Evolutionary conservation across 345 rosid genomes (phyloP), one percentile per base, ranked within the genome.

Genomic region (Hibiscus mutabilis): DNA sequence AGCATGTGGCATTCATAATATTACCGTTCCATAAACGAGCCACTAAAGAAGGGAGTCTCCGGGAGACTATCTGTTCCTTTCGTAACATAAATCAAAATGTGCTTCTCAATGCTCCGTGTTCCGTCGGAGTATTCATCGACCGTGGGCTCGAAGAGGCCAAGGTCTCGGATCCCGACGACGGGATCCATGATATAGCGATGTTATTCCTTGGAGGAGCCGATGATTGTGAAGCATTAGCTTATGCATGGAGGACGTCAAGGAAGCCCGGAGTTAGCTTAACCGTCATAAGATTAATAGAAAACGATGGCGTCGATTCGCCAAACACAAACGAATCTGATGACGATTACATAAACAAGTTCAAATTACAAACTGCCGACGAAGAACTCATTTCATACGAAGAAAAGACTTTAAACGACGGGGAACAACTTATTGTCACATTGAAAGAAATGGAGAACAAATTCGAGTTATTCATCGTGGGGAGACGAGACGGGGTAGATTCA

Each of bases 21-120:
- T 75, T 92, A 66, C 98, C 98, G 3, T 92, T 92, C 81, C 98
- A 89, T 76, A 90, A 88, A 78, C 94, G 87, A 22, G 91, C 81
- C 64, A 87, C 93, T 40, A 40, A 40, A 78, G 93, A 86, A 22
- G 91, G 79, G 64, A 86, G 92, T 40, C 12, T 40, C 3, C 12
- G 12, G 44, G 44, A 40, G 11, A 10, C 44, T 40, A 40, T 40
- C 33, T 90, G 94, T 0, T 96, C 96, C 1, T 84, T 84, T 70
- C 81, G 94, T 49, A 78, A 72, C 64, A 86, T 92, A 13, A 92
- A 95, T 78, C 92, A 90, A 78, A 90, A 91, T 55, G 76, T 92
- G 2, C 79, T 91, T 29, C 79, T 75, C 21, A 82, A 86, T 53
- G 77, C 96, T 6, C 99, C 99, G 35, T 95, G 99, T 79, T 90